Evolutionary conservation across 2,329 filamentous ascomycete species (phyloP), one percentile per base, ranked within the genome.

Genomic region (Sporothrix protearum): DNA sequence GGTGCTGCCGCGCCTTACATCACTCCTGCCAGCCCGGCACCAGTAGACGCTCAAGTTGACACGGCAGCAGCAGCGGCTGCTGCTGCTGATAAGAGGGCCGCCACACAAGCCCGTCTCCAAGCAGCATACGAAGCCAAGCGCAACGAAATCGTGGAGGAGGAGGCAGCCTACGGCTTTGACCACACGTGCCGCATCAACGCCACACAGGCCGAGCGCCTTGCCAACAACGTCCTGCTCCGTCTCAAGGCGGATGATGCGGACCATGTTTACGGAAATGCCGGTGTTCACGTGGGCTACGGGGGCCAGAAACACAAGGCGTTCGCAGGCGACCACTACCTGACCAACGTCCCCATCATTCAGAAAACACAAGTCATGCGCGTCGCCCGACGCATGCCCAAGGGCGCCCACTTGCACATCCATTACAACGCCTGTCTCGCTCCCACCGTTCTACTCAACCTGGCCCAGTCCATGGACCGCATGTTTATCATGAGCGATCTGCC

Each of bases 341-440:
- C 84, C 68, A 89, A 89, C 75, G 78, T 82, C 59, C 78, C 84
- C 69, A 78, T 87, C 53, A 87, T 91, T 75, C 79, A 84, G 49
- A 69, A 83, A 63, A 92, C 90, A 9, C 79, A 81, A 57, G 77
- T 93, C 16, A 87, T 89, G 75, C 75, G 82, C 36, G 84, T 91
- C 33, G 86, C 88, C 6, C 81, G 81, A 42, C 77, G 79, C 71
- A 86, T 92, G 82, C 91, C 91, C 55, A 94, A 94, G 79, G 91
- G 91, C 2, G 86, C 86, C 0, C 89, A 93, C 77, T 82, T 93
- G 30, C 91, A 94, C 78, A 86, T 93, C 30, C 91, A 94, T 78
- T 93, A 92, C 83, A 94, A 93, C 78, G 86, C 91, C n/a, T 92
- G 91, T 73, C 81, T 93, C 4, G 81, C 83, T 16, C 89, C 91